These are phyloP conservation scores for Fusarium nygamai DNA, from an alignment of 2,329 filamentous ascomycete species.

Conservation along the genomic window DNA sequence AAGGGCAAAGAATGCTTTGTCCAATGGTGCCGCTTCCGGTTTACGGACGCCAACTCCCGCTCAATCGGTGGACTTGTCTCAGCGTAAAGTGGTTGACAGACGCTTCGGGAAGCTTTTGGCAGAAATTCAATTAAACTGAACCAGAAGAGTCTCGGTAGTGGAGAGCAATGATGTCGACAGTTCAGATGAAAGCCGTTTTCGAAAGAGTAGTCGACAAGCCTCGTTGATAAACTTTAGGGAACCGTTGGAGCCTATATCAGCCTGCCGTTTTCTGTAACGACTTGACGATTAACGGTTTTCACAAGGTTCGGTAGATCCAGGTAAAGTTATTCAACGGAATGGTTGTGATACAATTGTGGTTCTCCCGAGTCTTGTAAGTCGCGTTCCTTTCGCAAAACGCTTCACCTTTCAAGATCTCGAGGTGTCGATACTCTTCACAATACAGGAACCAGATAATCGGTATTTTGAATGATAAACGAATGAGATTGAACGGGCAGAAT, in stretches of 20 bases:
- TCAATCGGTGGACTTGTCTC: slow-evolving; percentile 34
- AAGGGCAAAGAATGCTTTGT: slow-evolving; percentile 35
- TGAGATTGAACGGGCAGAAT: slow-evolving; percentile 27
- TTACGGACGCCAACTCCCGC: slow-evolving; percentile 18
- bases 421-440: not conserved
- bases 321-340: slow-evolving; percentile 1
- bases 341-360: slow-evolving; percentile 21
- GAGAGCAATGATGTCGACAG: not conserved
- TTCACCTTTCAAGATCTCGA: not conserved
- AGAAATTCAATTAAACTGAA: slow-evolving; percentile 20
- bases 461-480: slow-evolving; percentile 30
- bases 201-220: slow-evolving; percentile 9
- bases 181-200: slow-evolving; percentile 9
- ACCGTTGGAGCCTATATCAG: slow-evolving; percentile 27
- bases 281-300: slow-evolving; percentile 21
- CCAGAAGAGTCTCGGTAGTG: slow-evolving; percentile 9
- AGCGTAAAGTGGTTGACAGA: slow-evolving; percentile 35
- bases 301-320: slow-evolving; percentile 9
- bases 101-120: slow-evolving; percentile 17
- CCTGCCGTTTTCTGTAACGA: slow-evolving; percentile 10
- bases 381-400: slow-evolving; percentile 10
- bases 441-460: not conserved
- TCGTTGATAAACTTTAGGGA: slow-evolving; percentile 19
- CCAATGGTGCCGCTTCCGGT: slow-evolving; percentile 33
- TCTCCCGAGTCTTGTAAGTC: slow-evolving; percentile 10